Conservation (phyloP, 345 rosid species). For the Viola odorata region DNA sequence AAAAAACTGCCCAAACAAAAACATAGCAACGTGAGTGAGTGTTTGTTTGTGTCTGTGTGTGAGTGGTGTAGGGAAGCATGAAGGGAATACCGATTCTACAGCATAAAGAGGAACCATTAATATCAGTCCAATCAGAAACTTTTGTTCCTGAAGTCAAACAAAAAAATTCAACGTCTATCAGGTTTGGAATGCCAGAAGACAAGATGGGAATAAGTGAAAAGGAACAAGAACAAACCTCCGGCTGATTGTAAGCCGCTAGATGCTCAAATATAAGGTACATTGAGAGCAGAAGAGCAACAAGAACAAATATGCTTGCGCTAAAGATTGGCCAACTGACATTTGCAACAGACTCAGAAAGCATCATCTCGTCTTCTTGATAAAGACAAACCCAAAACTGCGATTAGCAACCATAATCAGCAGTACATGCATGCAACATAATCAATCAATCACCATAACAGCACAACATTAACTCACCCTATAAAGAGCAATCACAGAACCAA, state of each 20-base stretch:
- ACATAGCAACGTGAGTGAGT: no score
- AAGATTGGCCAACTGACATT: constrained; percentile 72
- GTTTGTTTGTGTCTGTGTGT: no score
- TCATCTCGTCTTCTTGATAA: no score
- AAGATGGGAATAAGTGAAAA: neutral
- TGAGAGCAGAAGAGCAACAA: constrained; percentile 72
- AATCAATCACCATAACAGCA: no score
- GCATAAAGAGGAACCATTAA: constrained; percentile 98
- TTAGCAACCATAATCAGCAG: no score
- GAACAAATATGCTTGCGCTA: constrained; percentile 80
- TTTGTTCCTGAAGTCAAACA: constrained; percentile 77
- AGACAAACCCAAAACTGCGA: no score
- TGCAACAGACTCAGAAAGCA: constrained; percentile 24
- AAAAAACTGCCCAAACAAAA: constrained; percentile 56
- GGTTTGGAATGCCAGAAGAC: neutral
- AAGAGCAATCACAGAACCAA: no score
- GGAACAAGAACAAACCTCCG: constrained; percentile 57
- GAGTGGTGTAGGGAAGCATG: no score
- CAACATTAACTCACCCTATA: no score
- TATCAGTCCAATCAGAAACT: constrained; percentile 88
- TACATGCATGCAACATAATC: no score
- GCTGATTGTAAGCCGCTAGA: constrained; percentile 85
- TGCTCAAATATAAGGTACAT: constrained; percentile 90
- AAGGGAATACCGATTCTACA: constrained; percentile 71
- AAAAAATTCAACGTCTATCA: constrained; percentile 6